Evolutionary conservation across 2,329 filamentous ascomycete species (phyloP).

Genomic region (Calonectria leucothoes): DNA sequence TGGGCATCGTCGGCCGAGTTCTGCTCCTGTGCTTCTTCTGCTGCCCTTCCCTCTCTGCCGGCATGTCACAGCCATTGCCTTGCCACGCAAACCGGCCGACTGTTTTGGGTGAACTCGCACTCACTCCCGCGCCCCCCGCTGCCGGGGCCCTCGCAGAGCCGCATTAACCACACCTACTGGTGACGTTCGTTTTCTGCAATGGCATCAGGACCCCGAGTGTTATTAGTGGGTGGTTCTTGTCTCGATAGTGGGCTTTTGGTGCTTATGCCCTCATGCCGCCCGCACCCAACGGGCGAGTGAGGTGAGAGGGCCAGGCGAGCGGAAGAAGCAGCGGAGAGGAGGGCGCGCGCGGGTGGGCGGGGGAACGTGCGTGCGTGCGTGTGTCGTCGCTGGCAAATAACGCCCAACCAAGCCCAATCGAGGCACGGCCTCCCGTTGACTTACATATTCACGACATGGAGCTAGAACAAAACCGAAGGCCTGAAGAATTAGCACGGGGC

Average conservation of each 20-base stretch:
- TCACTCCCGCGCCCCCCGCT: background rate
- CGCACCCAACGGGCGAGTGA: background rate
- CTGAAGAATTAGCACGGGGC: background rate
- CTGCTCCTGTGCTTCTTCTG: background rate
- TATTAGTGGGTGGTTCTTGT: conserved; percentile 1
- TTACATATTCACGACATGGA: conserved; percentile 13
- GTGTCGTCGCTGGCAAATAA: conserved; percentile 4
- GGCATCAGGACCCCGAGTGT: background rate
- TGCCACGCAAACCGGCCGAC: background rate
- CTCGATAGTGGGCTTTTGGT: background rate
- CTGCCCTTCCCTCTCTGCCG: background rate
- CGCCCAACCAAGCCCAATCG: conserved; percentile 18
- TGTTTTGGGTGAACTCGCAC: background rate
- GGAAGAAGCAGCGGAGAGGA: no score
- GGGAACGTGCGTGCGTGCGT: conserved; percentile 5
- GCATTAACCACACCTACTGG: conserved; percentile 4
- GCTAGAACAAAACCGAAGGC: conserved; percentile 16
- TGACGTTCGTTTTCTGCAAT: conserved; percentile 1
- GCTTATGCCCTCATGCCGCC: background rate
- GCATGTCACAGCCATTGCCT: background rate
- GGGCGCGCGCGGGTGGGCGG: background rate
- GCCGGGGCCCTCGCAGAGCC: conserved; percentile 5
- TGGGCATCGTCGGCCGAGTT: background rate
- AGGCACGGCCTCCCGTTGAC: conserved; percentile 17
- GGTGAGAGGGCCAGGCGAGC: background rate